phyloP scores from a whole-genome alignment of 2,329 filamentous ascomycete species.

The Colletotrichum sp. region DNA sequence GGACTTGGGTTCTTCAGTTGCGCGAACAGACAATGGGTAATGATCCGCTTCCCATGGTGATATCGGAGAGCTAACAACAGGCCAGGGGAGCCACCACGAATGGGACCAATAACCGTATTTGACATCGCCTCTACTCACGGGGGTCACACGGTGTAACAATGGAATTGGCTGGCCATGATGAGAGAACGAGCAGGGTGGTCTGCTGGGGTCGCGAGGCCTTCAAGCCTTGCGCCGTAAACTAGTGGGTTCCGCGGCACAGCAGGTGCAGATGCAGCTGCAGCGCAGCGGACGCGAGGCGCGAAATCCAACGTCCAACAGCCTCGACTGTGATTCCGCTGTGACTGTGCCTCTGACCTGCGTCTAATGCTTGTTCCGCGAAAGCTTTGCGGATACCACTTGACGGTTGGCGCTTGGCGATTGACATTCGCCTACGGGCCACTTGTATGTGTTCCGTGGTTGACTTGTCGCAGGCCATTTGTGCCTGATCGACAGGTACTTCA shows the following conservation, averaged over 20 bases:
- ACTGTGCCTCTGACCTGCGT: slow-evolving; percentile 6
- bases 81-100: background rate
- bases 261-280: background rate
- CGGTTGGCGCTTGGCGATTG: background rate
- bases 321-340: background rate
- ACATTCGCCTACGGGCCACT: background rate
- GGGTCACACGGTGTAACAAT: background rate
- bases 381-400: background rate
- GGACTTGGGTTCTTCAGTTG: background rate
- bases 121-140: background rate
- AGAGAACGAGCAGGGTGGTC: background rate
- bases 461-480: background rate
- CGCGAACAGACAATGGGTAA: slow-evolving; percentile 17
- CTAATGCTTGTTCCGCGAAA: background rate
- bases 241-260: background rate
- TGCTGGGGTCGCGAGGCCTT: background rate
- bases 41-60: slow-evolving; percentile 10
- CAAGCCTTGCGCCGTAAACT: background rate
- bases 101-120: slow-evolving; percentile 3
- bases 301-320: background rate
- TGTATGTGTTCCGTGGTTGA: background rate
- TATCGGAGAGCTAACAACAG: background rate
- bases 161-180: background rate
- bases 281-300: background rate
- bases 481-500: background rate